Evolutionary conservation across 2,329 filamentous ascomycete genomes (phyloP).

Genomic region (Fusarium nurragi): DNA sequence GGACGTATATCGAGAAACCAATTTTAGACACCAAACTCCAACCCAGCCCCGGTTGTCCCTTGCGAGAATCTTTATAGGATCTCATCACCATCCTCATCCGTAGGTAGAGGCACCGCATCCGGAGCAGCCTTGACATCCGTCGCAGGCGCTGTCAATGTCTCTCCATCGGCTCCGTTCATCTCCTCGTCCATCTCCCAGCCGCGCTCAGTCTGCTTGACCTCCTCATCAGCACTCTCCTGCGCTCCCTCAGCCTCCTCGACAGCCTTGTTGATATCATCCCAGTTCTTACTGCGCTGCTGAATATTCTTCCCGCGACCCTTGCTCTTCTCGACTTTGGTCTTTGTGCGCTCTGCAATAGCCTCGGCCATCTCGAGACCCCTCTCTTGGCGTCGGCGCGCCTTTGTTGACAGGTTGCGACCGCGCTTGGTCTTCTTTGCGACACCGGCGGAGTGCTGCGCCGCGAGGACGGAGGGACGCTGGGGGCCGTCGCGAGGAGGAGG

Average conservation of each 20-base stretch:
- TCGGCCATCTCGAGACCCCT: slow-evolving; percentile 67
- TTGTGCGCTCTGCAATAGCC: slow-evolving; percentile 67
- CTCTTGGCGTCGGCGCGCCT: slow-evolving; percentile 65
- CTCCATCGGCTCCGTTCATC: slow-evolving; percentile 44
- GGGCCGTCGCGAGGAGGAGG: slow-evolving; percentile 55
- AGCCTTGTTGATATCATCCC: slow-evolving; percentile 67
- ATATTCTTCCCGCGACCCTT: slow-evolving; percentile 58
- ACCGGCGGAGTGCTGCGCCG: slow-evolving; percentile 72
- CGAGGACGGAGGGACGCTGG: slow-evolving; percentile 72
- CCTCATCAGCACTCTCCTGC: slow-evolving; percentile 12
- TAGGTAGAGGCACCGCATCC: slow-evolving; percentile 15
- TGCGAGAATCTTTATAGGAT: slow-evolving; percentile 42
- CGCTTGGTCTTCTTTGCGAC: slow-evolving; percentile 73
- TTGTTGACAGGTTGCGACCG: slow-evolving; percentile 64
- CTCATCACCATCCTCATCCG: slow-evolving; percentile 48
- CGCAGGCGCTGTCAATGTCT: slow-evolving; percentile 3
- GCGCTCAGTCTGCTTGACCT: slow-evolving; percentile 36
- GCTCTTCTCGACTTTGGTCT: slow-evolving; percentile 65
- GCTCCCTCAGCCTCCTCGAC: slow-evolving; percentile 26
- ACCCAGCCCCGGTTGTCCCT: slow-evolving; percentile 15
- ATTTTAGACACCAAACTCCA: slow-evolving; percentile 46
- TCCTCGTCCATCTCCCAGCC: slow-evolving; percentile 50
- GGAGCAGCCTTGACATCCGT: neutral
- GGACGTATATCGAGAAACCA: slow-evolving; percentile 25
- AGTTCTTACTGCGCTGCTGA: slow-evolving; percentile 61